Evolutionary conservation across 371 early-diverging fungal species (phyloP), one percentile per base, ranked within the genome.

Genomic region (Entomophthora muscae): DNA sequence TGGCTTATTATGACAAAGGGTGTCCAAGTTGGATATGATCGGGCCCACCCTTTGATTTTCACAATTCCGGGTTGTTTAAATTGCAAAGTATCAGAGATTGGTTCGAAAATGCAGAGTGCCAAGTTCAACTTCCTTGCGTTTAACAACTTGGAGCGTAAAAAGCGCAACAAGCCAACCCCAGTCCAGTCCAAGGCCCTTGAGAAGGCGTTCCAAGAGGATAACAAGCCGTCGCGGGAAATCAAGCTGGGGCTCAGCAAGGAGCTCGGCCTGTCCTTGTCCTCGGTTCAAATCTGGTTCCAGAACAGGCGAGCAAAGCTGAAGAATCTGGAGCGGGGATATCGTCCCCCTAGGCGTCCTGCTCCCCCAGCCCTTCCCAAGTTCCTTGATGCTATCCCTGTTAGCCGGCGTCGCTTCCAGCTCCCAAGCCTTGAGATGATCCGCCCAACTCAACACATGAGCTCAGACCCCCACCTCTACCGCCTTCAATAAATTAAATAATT

Each of bases 261-360:
- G 68, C 81, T 97, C 24, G 81, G 87, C 68, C 95, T 96, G 94
- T 89, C 92, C 29, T 84, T 85, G 66, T 78, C 90, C 70, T 84
- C 90, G n/a, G 91, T 98, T 64, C 95, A 99, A 72, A 93, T 97
- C 66, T 98, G 99, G 99, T 99, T 99, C 79, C 99, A 99, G 74
- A 99, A 99, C 80, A 80, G 92, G 69, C 79, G 99, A 21, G 58
- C 58, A 2, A 57, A 57, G 29, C 32, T 29, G 21, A 57, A 31
- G 58, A 24, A 29, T 26, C 32, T 29, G 58, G 31, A 28, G 3
- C 13, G 29, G 10, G 27, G 29, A 26, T n/a, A 27, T 26, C 22
- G 55, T n/a, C 28, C 22, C 10, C 55, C 24, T 21, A 55, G 55
- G 55, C 55, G 28, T 10, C 26, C 24, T 55, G 28, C 22, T 24